Percentiles rank a stretch among this genome's conserved stretches.
phyloP scores from a whole-genome alignment of 2,329 filamentous ascomycete species.

The Metarhizium album region DNA sequence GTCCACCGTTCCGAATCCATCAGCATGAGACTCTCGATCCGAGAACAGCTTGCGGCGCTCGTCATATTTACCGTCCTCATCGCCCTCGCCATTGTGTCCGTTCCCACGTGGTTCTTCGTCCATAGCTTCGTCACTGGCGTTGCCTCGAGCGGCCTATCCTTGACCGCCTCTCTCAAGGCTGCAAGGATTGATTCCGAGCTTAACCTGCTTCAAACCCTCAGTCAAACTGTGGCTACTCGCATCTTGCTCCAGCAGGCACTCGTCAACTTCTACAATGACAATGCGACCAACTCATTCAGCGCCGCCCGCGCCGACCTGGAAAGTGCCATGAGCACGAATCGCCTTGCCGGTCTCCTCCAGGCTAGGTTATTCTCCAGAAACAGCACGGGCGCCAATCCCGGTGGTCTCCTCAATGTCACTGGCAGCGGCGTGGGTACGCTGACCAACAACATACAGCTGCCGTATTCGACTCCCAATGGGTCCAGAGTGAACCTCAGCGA shows the following conservation, averaged over 20 bases:
- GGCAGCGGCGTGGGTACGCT: conserved; percentile 25
- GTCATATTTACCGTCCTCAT: conserved; percentile 66
- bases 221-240: conserved; percentile 59
- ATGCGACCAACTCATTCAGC: conserved; percentile 45
- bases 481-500: conserved; percentile 50
- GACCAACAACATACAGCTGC: conserved; percentile 43
- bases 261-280: conserved; percentile 44
- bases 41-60: conserved; percentile 73
- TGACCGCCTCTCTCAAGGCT: conserved; percentile 80
- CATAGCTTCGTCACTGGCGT: conserved; percentile 42
- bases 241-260: conserved; percentile 47
- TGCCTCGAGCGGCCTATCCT: conserved; percentile 50
- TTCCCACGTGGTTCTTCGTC: conserved; percentile 60
- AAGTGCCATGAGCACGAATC: conserved; percentile 55
- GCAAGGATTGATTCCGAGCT: conserved; percentile 71
- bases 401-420: conserved; percentile 56
- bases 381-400: conserved; percentile 36
- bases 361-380: conserved; percentile 63
- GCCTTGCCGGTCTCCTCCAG: conserved; percentile 53
- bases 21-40: conserved; percentile 72
- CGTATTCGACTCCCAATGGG: conserved; percentile 49
- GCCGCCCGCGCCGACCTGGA: conserved; percentile 52
- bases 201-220: conserved; percentile 65
- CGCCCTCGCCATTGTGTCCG: conserved; percentile 65
- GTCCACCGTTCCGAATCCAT: neutral